Base-by-base conservation (phyloP, 164 flowering plant genomes). In the Taxillus chinensis region DNA sequence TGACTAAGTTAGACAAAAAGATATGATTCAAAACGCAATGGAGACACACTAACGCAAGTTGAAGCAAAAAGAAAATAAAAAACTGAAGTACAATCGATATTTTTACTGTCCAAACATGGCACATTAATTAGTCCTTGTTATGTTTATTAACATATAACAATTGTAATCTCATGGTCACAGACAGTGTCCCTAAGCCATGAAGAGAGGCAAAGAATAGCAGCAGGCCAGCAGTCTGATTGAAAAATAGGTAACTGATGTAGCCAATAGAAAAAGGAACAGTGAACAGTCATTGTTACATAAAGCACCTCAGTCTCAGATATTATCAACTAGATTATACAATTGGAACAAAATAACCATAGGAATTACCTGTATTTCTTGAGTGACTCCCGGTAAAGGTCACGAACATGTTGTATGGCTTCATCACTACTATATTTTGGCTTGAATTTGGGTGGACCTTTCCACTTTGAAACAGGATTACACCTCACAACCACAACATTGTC, bases 401-500 rank as follows among this genome's bases (percentile, higher is more conserved):
- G 88, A 40, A 86, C 77, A 67, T 80, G 87, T 78, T 91, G 90
- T 42, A 89, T 45, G 62, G 99, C 99, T 74, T 95, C 99, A 62
- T 95, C 96, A 9, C 46, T 54, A 15, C 76, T 79, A 71, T 91
- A 89, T 59, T 87, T 89, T 38, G 97, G 91, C 67, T 82, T 83
- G 72, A 81, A 83, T 66, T 89, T 90, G 9, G 95, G 91, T 45
- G 83, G 86, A 62, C 97, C 89, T 69, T 66, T 86, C 90, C 95
- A 77, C 68, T 83, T 91, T 15, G 95, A 79, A 62, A 89, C 71
- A 71, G 96, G 96, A 67, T 95, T 95, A 79, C 99, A 95, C 11
- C 61, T 83, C 66, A 95, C 99, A 67, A 95, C 92, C 69, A 95
- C 97, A 69, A 91, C 88, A 57, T 84, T 75, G 67, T 95, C 97